Conservation (phyloP, 352 stramenopile species). For the Phytophthora quininea region DNA sequence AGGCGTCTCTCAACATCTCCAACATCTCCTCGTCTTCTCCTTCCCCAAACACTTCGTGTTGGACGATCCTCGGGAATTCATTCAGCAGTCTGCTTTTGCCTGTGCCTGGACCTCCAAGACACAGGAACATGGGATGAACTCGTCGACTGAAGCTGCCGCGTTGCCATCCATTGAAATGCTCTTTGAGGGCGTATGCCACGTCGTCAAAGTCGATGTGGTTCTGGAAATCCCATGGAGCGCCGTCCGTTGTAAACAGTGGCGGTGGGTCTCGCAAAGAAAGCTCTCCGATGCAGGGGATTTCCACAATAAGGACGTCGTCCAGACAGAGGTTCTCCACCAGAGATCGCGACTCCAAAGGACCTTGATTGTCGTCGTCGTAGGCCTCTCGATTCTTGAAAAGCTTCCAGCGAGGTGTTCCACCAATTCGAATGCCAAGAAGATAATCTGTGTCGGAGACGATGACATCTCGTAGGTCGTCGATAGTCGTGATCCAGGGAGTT, state of each 20-base stretch:
- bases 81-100: slow-evolving; percentile 18
- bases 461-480: too few species aligned
- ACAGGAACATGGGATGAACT: slow-evolving; percentile 29
- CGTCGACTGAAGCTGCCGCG: neutral
- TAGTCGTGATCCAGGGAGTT: too few species aligned
- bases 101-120: slow-evolving; percentile 8
- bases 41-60: neutral
- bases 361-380: neutral
- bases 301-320: neutral
- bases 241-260: neutral
- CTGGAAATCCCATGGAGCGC: slow-evolving; percentile 14
- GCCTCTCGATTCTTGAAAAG: neutral
- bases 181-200: neutral
- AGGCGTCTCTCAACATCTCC: slow-evolving; percentile 10
- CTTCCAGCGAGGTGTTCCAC: neutral
- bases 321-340: neutral
- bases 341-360: neutral
- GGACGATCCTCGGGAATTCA: slow-evolving; percentile 13
- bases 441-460: too few species aligned
- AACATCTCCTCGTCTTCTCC: slow-evolving; percentile 7
- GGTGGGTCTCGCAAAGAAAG: neutral
- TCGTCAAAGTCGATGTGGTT: neutral
- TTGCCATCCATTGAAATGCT: neutral
- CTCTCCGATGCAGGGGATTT: neutral
- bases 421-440: too few species aligned